Conservation (phyloP, 441 rosid species). For the Mallotus japonicus region DNA sequence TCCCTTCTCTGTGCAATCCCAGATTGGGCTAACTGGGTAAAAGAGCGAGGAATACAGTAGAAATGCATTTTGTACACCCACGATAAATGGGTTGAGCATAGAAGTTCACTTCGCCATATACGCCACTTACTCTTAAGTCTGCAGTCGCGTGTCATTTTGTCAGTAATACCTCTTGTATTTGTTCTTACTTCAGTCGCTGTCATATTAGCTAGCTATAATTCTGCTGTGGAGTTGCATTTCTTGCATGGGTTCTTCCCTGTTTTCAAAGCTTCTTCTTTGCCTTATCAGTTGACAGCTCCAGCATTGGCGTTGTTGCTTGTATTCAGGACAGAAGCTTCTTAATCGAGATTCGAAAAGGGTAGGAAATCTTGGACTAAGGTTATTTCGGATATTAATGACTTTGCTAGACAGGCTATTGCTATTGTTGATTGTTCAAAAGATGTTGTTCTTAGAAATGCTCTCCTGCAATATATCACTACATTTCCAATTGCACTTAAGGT, state of each 20-base stretch:
- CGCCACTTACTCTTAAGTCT: constrained; percentile 71
- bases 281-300: constrained; percentile 88
- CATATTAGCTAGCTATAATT: constrained; percentile 57
- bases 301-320: constrained; percentile 84
- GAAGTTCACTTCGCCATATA: constrained; percentile 84
- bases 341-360: constrained; percentile 84
- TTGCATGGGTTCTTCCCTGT: constrained; percentile 67
- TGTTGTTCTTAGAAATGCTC: constrained; percentile 46
- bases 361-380: constrained; percentile 81
- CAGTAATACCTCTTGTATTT: constrained; percentile 74
- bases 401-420: constrained; percentile 63
- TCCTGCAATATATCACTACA: constrained; percentile 69
- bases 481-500: constrained; percentile 93
- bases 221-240: constrained; percentile 58
- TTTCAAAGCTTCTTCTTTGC: constrained; percentile 69
- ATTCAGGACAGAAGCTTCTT: constrained; percentile 92
- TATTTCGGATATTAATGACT: constrained; percentile 63
- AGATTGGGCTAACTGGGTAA: constrained; percentile 75
- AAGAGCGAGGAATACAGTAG: constrained; percentile 79
- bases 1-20: constrained; percentile 63
- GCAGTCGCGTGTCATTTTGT: constrained; percentile 76
- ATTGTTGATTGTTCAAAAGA: constrained; percentile 48
- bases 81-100: constrained; percentile 69
- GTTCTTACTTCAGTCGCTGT: constrained; percentile 68
- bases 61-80: constrained; percentile 70